Base-by-base conservation (phyloP, 2,329 filamentous ascomycete species). In the Epichloe typhina region DNA sequence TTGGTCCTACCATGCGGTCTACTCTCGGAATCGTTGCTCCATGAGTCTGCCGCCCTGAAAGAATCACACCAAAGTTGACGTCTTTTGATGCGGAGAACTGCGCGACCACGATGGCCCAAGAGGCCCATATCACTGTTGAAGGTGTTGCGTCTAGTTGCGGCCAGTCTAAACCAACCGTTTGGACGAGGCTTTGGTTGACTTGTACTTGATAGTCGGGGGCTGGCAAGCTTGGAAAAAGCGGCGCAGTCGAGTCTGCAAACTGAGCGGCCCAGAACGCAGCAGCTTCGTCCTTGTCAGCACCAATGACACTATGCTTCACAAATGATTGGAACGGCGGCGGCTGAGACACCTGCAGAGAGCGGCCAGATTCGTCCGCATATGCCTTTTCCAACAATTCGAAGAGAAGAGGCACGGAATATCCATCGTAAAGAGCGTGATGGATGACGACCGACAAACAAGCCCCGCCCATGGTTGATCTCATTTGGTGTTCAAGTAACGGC, bases 341-440 rank as follows among this genome's bases (percentile, higher is more conserved):
- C 23, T 6, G 23, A 23, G 23, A 23, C 23, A 23, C 5, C 23
- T 23, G 23, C 23, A 23, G 39, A 41, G 19, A 26, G 11, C n/a
- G 46, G 3, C n/a, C 17, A 6, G 17, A 40, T 6, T 23, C 23
- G 11, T 21, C 35, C n/a, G 17, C 15, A 6, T 47, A 47, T 38
- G 35, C 36, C 36, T 38, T 38, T 23, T 19, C 46, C 33, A 47
- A 38, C n/a, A 11, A 38, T 39, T 40, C 23, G 23, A 23, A 23
- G 23, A 23, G 23, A 23, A 23, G 23, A 23, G 46, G 35, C 36
- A 47, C 12, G 4, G 46, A 47, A 15, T 19, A 47, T 13, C 46
- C 46, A 47, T 47, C 46, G 36, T 39, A 47, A 4, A 47, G 17
- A 36, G 46, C 35, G 21, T 47, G 46, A 38, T 45, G 42, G 42